Percentiles rank a stretch among this genome's conserved stretches.
These are phyloP conservation scores for Diversispora epigaea DNA, from an alignment of 192 early-diverging fungal genomes.

Conservation along the genomic window DNA sequence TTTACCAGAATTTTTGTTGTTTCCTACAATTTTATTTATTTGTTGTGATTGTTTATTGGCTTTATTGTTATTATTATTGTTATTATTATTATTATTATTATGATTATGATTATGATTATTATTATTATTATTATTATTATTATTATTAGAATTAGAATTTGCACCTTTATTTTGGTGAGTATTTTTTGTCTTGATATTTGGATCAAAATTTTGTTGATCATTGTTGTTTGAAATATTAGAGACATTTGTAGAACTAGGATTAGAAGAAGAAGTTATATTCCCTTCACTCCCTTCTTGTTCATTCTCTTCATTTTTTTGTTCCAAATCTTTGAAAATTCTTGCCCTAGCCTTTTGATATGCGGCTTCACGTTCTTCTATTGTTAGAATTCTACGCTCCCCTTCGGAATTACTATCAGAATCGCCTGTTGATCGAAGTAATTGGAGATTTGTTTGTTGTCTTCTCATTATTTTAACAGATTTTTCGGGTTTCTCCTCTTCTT, in stretches of 20 bases:
- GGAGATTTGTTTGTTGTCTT: slow-evolving; percentile 38
- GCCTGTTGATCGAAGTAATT: slow-evolving; percentile 18
- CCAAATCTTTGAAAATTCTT: slow-evolving; percentile 63
- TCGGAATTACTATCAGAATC: slow-evolving; percentile 42
- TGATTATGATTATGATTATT: no score
- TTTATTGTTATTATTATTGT: slow-evolving; percentile 1
- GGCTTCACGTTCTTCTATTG: slow-evolving; percentile 65
- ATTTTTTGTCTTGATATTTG: neutral
- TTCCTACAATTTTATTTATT: slow-evolving; percentile 1
- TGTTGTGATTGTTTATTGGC: slow-evolving; percentile 15
- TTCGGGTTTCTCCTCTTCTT: slow-evolving; percentile 44
- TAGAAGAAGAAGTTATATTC: neutral
- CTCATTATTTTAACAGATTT: slow-evolving; percentile 51
- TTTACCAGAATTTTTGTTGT: slow-evolving; percentile 25
- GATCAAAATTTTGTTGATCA: slow-evolving; percentile 6
- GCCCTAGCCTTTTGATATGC: slow-evolving; percentile 72
- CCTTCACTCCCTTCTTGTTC: slow-evolving; percentile 22
- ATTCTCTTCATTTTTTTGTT: slow-evolving; percentile 25
- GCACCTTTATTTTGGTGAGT: slow-evolving; percentile 3
- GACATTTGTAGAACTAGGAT: neutral
- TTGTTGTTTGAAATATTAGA: slow-evolving; percentile 3
- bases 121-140: neutral
- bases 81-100: no score
- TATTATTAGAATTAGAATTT: slow-evolving; percentile 5
- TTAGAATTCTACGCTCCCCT: slow-evolving; percentile 46